Conservation (phyloP, 129 eudicot species). For the Centrapalus pauciflorus region DNA sequence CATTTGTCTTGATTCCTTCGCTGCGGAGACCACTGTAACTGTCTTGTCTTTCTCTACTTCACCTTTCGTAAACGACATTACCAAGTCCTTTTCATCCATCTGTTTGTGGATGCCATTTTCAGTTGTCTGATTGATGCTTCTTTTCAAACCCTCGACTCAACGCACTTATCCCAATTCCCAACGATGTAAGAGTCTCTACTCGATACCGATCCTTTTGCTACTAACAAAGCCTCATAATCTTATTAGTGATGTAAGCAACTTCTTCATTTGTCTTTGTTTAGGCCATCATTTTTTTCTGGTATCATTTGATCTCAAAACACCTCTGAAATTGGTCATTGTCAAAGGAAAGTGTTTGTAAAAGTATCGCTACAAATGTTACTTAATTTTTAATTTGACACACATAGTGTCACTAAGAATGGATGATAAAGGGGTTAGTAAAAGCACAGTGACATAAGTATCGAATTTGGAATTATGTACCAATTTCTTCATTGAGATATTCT, state of each 20-base stretch:
- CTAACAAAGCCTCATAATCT: background rate
- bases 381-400: too few relatives aligned
- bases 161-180: background rate
- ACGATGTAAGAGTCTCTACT: background rate
- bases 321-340: too few relatives aligned
- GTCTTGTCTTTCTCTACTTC: slow-evolving; percentile 6
- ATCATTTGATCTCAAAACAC: too few relatives aligned
- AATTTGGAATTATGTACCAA: background rate
- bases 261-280: too few relatives aligned
- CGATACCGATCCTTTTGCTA: background rate
- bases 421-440: too few relatives aligned
- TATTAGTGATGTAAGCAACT: too few relatives aligned
- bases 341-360: too few relatives aligned
- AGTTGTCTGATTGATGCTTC: slow-evolving; percentile 13
- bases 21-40: slow-evolving; percentile 20
- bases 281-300: too few relatives aligned
- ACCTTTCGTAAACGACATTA: slow-evolving; percentile 22
- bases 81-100: slow-evolving; percentile 19
- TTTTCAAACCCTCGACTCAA: background rate
- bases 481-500: background rate
- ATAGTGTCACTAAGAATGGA: too few relatives aligned
- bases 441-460: too few relatives aligned
- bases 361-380: too few relatives aligned
- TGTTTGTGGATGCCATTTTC: background rate
- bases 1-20: slow-evolving; percentile 7